Evolutionary conservation across 257 asterid genomes (phyloP).

Genomic region (Solanum arcanum): DNA sequence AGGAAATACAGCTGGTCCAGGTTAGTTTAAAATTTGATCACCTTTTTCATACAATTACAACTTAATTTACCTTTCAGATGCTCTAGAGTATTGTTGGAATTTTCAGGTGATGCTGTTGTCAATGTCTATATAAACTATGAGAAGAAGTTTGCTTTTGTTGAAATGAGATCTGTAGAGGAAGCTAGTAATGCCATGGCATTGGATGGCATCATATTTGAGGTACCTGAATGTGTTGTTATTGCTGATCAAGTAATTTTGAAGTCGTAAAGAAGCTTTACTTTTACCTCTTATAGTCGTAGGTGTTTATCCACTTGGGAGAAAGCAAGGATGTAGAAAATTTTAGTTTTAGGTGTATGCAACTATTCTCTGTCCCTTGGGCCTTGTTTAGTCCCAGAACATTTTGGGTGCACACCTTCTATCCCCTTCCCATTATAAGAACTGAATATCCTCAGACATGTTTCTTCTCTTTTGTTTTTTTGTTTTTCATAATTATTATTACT

Average conservation of each 20-base stretch:
- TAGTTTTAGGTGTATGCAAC: background rate
- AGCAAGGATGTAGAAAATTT: background rate
- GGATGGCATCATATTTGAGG: conserved; percentile 97
- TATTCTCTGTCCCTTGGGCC: background rate
- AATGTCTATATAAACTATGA: conserved; percentile 90
- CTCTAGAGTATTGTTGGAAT: background rate
- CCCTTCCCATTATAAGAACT: background rate
- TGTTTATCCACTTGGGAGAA: background rate
- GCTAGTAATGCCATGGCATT: conserved; percentile 99
- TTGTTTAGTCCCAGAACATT: background rate
- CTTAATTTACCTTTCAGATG: background rate
- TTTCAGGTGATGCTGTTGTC: conserved; percentile 94
- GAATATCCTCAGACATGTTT: background rate
- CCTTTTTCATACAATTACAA: background rate
- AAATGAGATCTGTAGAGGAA: conserved; percentile 98
- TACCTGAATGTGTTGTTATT: conserved; percentile 6
- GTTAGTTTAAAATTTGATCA: conserved; percentile 19
- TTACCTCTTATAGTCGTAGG: background rate
- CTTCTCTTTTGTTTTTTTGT: background rate
- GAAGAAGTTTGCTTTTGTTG: conserved; percentile 94
- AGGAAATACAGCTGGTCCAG: conserved; percentile 97
- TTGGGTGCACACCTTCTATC: background rate
- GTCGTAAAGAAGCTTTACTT: background rate
- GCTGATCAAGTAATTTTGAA: background rate
- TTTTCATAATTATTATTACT: background rate